Evolutionary conservation across 108 stramenopile genomes (phyloP), one percentile per base, ranked within the genome.

Genomic region (Chaetoceros muelleri): DNA sequence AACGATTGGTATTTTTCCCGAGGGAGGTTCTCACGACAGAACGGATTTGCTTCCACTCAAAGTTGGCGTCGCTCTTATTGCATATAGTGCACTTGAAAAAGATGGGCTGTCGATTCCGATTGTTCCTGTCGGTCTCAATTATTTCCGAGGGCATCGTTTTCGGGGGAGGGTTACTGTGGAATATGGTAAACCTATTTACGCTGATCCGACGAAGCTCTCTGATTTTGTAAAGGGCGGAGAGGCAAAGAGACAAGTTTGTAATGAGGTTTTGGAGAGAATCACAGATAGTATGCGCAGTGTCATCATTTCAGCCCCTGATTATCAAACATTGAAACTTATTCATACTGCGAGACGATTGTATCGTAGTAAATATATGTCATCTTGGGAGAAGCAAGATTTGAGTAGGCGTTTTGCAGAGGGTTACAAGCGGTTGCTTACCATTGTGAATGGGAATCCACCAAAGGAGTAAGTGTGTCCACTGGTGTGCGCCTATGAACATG

Each of bases 1-100:
- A 0, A 75, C 81, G 52, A 84, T 82, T 63, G 90, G 74, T 25
- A 99, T 99, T 18, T 99, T 99, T 59, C 98, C 98, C 0, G 98
- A 99, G 66, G 98, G 96, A 2, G 98, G 98, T n/a, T 75, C 72
- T 50, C 98, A 99, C 70, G 98, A 99, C 62, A 67, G 95, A 47
- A 97, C 98, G 3, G 95, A 97, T 60, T 69, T 99, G 26, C 72
- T 99, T 7, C 98, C 98, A 0, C 81, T 99, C 53, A 99, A 99
- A 77, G 95, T 89, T 51, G 98, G 98, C 2, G 88, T 99, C 27
- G 96, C 96, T 17, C 61, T 97, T 24, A 97, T 99, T 75, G 98
- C 96, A 0, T 94, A 96, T 58, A 79, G 80, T 10, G 92, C 82
- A 19, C 62, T 95, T 28, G 95, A 95, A 57, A 76, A 93, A 62